Conservation (phyloP, 805 yeast species). For the Yarrowia hollandica region DNA sequence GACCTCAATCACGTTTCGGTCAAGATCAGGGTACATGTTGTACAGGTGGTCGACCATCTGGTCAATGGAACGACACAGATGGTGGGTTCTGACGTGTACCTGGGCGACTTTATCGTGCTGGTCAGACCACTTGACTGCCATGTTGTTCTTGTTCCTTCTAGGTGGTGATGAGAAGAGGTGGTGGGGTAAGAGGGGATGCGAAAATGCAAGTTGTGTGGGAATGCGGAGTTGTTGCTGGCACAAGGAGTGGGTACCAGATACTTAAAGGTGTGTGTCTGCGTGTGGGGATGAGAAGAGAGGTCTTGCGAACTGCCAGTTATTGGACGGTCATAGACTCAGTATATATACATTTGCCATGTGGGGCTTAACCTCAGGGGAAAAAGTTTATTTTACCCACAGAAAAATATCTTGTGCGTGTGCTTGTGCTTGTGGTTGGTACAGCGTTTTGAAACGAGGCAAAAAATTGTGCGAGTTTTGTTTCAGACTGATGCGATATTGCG, state of each 20-base stretch:
- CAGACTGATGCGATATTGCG: no score
- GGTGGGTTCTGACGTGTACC: constrained; percentile 23
- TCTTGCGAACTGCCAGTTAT: no score
- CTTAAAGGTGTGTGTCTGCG: neutral
- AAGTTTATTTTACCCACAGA: neutral
- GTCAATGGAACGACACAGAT: constrained; percentile 15
- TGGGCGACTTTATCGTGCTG: constrained; percentile 26
- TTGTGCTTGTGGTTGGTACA: no score
- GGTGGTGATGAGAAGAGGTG: neutral
- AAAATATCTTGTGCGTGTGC: no score
- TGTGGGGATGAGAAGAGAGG: neutral
- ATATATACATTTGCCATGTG: constrained; percentile 13
- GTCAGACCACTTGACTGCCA: constrained; percentile 23
- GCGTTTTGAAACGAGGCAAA: no score
- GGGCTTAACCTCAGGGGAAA: constrained; percentile 25
- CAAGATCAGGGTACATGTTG: constrained; percentile 27
- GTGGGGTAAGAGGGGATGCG: no score
- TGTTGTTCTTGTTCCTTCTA: no score
- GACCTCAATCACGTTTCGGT: constrained; percentile 17
- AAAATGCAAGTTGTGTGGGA: neutral
- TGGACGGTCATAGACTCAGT: neutral
- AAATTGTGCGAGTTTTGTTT: no score
- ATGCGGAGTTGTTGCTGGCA: neutral
- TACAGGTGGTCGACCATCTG: constrained; percentile 27
- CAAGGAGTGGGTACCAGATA: constrained; percentile 14